Evolutionary conservation across 345 rosid genomes (phyloP).

Genomic region (Eucalyptus erythrocorys): DNA sequence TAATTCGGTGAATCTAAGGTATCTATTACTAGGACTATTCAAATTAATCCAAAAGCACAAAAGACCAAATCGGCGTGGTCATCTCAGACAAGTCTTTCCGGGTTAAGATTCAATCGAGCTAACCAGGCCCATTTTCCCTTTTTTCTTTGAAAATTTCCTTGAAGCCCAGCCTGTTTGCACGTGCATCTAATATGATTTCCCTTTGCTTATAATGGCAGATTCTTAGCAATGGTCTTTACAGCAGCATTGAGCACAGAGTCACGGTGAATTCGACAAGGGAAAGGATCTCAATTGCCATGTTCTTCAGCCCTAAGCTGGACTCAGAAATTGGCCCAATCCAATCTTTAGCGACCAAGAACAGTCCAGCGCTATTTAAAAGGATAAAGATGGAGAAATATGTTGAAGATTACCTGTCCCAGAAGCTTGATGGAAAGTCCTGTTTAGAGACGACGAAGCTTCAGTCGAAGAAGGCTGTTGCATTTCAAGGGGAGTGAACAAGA

Average conservation of each 20-base stretch:
- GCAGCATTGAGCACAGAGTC: constrained; percentile 4
- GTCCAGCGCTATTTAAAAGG: constrained; percentile 1
- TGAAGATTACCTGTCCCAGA: background rate
- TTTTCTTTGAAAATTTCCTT: background rate
- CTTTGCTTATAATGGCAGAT: background rate
- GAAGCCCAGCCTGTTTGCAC: background rate
- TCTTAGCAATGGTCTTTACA: constrained; percentile 1
- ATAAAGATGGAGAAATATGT: background rate
- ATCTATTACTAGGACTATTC: background rate
- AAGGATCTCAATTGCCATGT: background rate
- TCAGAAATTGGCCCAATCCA: constrained; percentile 3
- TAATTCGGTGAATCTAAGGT: background rate
- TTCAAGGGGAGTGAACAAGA: background rate
- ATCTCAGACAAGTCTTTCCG: background rate
- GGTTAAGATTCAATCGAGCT: background rate
- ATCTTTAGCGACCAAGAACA: background rate
- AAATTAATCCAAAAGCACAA: background rate
- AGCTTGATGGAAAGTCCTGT: background rate
- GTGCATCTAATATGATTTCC: background rate
- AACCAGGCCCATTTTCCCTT: background rate
- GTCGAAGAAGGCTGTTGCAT: background rate
- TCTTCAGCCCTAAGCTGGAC: background rate
- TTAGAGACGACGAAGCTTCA: background rate
- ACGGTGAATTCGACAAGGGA: background rate
- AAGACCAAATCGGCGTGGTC: background rate